A percentile compares a stretch with the other conserved stretches of the same genome.
phyloP scores from a whole-genome alignment of 139 green algal genomes.

The Volvox africanus region DNA sequence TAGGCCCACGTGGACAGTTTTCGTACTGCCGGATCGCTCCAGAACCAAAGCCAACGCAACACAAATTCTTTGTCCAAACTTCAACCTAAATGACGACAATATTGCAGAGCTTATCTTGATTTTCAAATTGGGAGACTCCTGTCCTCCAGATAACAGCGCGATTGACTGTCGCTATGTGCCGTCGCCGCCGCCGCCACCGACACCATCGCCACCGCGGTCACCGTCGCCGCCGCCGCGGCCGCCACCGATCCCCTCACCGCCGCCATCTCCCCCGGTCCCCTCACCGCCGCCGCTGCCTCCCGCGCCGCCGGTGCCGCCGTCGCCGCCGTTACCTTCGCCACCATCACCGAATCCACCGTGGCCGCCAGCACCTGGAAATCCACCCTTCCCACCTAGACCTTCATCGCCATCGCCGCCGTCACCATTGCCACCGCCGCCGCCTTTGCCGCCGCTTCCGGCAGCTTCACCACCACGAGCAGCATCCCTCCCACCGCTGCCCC shows the following conservation, averaged over 20 bases:
- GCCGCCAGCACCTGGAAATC: not conserved
- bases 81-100: not conserved
- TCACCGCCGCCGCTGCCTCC: not conserved
- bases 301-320: too few species aligned
- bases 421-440: not conserved
- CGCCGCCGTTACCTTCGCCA: not conserved
- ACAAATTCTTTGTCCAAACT: not conserved
- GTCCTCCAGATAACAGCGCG: not conserved
- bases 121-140: not conserved
- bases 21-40: not conserved
- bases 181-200: slow-evolving; percentile 17
- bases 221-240: not conserved
- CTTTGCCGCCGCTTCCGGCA: not conserved
- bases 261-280: not conserved
- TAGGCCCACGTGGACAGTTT: not conserved
- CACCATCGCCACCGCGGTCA: not conserved
- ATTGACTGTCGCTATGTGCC: not conserved
- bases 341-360: not conserved
- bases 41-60: not conserved
- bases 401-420: not conserved
- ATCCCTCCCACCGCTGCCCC: not conserved
- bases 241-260: not conserved
- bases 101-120: not conserved
- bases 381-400: too few species aligned
- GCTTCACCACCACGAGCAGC: not conserved